Evolutionary conservation across 306 rosid genomes (phyloP).

Genomic region (Dalbergia cochinchinensis): DNA sequence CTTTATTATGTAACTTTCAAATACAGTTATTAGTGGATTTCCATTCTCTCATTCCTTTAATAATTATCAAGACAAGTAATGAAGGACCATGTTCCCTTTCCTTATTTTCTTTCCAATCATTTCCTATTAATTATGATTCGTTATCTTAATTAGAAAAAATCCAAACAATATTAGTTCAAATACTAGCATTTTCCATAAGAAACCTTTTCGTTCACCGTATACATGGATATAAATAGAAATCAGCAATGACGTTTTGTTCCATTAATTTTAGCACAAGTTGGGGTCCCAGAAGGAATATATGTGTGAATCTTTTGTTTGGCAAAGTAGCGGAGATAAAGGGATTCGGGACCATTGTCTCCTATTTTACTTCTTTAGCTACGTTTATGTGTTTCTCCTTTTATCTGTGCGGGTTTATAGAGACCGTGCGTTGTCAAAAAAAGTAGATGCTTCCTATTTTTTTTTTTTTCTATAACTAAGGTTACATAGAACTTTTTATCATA

Average conservation of each 20-base stretch:
- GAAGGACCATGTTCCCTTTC: too few species aligned
- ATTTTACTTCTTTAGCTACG: not conserved
- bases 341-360: constrained; percentile 30
- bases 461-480: too few species aligned
- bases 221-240: not conserved
- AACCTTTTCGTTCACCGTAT: not conserved
- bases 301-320: not conserved
- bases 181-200: not conserved
- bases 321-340: constrained; percentile 29
- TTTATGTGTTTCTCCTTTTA: not conserved
- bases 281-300: not conserved
- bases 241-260: not conserved
- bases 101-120: too few species aligned
- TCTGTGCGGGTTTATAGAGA: not conserved
- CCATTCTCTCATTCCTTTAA: too few species aligned
- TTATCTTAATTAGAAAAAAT: too few species aligned
- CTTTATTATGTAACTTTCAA: too few species aligned
- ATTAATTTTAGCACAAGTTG: not conserved
- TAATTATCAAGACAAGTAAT: too few species aligned
- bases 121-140: too few species aligned
- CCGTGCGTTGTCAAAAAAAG: constrained; percentile 13
- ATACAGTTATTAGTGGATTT: too few species aligned
- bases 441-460: constrained; percentile 3
- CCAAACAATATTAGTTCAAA: too few species aligned
- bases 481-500: too few species aligned